phyloP scores from a whole-genome alignment of 768 basidiomycete species.

The Lactarius psammicola region DNA sequence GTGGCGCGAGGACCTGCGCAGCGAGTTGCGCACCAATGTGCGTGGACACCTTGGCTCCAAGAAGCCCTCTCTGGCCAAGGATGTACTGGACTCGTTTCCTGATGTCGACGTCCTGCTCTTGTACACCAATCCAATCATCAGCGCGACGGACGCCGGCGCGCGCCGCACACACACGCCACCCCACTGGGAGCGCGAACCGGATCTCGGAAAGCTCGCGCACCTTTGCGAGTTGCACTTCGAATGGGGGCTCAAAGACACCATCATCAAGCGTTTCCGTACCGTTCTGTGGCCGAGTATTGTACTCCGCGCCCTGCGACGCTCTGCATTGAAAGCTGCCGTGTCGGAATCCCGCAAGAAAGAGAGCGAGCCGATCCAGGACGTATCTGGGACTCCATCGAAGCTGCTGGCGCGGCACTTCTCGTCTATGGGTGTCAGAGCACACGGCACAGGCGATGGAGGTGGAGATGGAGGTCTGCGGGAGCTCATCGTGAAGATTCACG shows the following conservation, averaged over 20 bases:
- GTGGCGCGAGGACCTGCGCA: constrained; percentile 62
- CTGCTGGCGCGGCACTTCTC: constrained; percentile 58
- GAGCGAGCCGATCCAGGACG: neutral
- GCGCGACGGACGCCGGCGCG: no score
- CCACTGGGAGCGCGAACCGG: no score
- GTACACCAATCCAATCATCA: no score
- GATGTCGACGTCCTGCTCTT: constrained; percentile 68
- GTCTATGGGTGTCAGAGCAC: constrained; percentile 39
- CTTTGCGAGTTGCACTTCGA: constrained; percentile 88
- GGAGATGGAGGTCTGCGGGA: constrained; percentile 56
- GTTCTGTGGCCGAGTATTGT: constrained; percentile 78
- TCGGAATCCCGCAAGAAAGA: constrained; percentile 26
- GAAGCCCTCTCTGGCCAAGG: constrained; percentile 58
- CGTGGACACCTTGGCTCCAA: constrained; percentile 62
- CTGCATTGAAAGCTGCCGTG: constrained; percentile 39
- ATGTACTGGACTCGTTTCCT: constrained; percentile 67
- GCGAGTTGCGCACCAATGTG: constrained; percentile 69
- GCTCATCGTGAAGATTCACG: no score
- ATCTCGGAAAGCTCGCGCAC: constrained; percentile 66
- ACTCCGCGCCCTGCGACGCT: constrained; percentile 66
- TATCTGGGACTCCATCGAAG: constrained; percentile 44
- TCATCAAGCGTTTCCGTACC: constrained; percentile 80
- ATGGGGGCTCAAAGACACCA: constrained; percentile 83
- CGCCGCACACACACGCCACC: no score
- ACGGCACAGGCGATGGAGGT: constrained; percentile 35